Percentiles rank a stretch among this genome's conserved stretches.
Evolutionary conservation across 2,329 filamentous ascomycete species (phyloP).

Genomic region (Pseudogymnoascus sp.): DNA sequence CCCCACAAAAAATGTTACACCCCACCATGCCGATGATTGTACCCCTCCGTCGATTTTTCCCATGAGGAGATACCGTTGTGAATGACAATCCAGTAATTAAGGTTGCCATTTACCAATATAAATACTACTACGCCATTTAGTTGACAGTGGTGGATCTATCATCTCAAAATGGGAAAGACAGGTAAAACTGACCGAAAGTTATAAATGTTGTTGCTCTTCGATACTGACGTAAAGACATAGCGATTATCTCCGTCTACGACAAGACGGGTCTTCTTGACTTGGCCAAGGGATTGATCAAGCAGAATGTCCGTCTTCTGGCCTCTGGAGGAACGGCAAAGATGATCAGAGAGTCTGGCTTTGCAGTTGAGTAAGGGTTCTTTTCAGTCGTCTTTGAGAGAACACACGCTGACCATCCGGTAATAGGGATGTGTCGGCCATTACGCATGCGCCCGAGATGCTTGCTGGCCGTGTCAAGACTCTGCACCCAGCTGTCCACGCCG

Average conservation of each 20-base stretch:
- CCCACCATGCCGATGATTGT: constrained; percentile 8
- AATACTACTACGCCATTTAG: constrained; percentile 4
- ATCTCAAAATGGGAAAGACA: constrained; percentile 13
- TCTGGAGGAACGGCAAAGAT: constrained; percentile 93
- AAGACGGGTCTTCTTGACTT: constrained; percentile 94
- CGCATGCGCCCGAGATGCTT: constrained; percentile 94
- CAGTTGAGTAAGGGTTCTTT: constrained; percentile 69
- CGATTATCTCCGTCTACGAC: constrained; percentile 97
- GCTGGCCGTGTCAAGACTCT: constrained; percentile 90
- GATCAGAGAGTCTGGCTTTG: constrained; percentile 93
- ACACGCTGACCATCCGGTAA: constrained; percentile 1
- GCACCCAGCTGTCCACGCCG: constrained; percentile 82
- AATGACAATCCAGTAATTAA: constrained; percentile 8
- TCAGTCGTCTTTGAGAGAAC: background rate
- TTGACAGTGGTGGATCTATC: constrained; percentile 7
- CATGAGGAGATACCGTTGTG: constrained; percentile 7
- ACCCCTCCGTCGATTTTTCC: constrained; percentile 9
- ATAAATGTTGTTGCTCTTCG: background rate
- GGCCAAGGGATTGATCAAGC: constrained; percentile 80
- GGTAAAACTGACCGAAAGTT: background rate
- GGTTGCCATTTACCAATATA: constrained; percentile 7
- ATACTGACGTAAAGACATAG: constrained; percentile 38
- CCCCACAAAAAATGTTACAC: constrained; percentile 8
- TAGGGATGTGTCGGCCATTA: constrained; percentile 96
- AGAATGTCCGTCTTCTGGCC: constrained; percentile 86